A percentile compares a stretch with the other conserved stretches of the same genome.
These are phyloP conservation scores for Urtica urens DNA, from an alignment of 306 rosid species.

Conservation along the genomic window DNA sequence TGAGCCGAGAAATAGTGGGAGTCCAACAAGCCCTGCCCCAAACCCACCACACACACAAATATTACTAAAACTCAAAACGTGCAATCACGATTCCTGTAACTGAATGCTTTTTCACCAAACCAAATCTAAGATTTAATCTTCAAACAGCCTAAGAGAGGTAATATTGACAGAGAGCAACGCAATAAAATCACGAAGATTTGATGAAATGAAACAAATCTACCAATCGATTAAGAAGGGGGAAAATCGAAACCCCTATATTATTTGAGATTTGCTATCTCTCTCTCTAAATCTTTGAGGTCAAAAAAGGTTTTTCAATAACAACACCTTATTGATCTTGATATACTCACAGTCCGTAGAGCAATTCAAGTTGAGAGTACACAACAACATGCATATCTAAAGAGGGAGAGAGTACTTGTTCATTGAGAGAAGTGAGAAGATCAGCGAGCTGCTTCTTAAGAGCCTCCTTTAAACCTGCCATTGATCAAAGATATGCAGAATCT, in stretches of 20 bases:
- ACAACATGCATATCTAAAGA: too few relatives aligned
- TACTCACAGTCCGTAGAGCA: too few relatives aligned
- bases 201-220: background rate
- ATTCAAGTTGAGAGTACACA: too few relatives aligned
- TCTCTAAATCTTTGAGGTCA: too few relatives aligned
- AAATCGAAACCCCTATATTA: too few relatives aligned
- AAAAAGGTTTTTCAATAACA: too few relatives aligned
- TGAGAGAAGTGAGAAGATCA: background rate
- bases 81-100: background rate
- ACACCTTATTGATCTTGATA: too few relatives aligned
- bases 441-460: background rate
- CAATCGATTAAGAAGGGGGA: background rate
- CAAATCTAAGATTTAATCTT: background rate
- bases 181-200: background rate
- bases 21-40: slow-evolving; percentile 5
- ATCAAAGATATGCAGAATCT: background rate
- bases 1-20: background rate
- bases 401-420: background rate
- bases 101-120: background rate
- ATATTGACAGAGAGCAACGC: background rate
- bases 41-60: background rate
- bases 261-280: too few relatives aligned
- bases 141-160: background rate
- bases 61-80: background rate
- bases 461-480: background rate